phyloP scores from a whole-genome alignment of 768 basidiomycete species.

The Lentinula guzmanii region DNA sequence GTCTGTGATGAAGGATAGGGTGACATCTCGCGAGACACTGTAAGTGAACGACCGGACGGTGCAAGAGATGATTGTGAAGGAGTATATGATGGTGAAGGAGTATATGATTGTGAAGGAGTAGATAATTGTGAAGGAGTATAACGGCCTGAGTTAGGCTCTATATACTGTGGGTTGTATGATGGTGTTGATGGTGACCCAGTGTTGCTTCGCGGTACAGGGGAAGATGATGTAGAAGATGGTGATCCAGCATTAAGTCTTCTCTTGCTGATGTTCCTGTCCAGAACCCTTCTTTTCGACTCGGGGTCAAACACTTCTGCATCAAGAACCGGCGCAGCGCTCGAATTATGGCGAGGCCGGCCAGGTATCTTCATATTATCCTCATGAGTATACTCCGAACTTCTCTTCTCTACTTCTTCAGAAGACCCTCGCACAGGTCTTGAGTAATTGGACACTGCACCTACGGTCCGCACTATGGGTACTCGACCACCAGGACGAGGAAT shows the following conservation, averaged over 20 bases:
- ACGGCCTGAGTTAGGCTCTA: not conserved
- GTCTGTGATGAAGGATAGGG: not conserved
- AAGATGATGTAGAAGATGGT: not conserved
- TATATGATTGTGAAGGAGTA: not conserved
- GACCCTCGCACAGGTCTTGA: constrained; percentile 49
- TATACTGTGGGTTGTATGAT: not conserved
- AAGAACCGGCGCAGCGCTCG: constrained; percentile 3
- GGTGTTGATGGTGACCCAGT: not conserved
- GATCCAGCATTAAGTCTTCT: not conserved
- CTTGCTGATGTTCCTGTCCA: constrained; percentile 49
- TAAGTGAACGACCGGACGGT: not conserved
- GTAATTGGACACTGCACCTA: constrained; percentile 48
- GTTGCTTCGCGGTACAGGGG: not conserved
- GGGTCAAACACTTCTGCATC: constrained; percentile 22
- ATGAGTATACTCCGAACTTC: constrained; percentile 20
- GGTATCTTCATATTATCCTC: not conserved
- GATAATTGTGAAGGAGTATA: not conserved
- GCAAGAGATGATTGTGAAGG: not conserved
- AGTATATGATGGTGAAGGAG: no score
- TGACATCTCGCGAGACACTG: not conserved
- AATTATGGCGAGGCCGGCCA: constrained; percentile 3
- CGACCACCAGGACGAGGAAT: constrained; percentile 12
- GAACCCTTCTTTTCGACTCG: constrained; percentile 40
- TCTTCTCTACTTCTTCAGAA: constrained; percentile 13
- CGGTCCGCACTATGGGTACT: constrained; percentile 35